These are phyloP conservation scores for Suillus subaureus DNA, from an alignment of 768 basidiomycete genomes.

Conservation along the genomic window DNA sequence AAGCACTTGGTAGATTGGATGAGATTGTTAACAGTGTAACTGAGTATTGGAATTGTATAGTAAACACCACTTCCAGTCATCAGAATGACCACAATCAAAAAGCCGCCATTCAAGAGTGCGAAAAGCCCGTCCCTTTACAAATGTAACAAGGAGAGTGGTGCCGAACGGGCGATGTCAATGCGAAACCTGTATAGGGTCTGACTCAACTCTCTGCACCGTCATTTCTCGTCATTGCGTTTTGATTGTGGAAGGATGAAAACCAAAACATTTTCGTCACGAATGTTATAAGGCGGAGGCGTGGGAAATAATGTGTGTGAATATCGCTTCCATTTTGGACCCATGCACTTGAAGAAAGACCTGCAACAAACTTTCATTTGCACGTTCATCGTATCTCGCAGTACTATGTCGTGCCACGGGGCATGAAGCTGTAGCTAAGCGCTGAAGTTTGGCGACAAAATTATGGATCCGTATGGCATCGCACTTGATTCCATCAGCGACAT, in stretches of 20 bases:
- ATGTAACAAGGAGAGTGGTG: conserved; percentile 60
- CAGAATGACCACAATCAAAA: conserved; percentile 13
- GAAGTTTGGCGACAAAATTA: background rate
- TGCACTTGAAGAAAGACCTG: background rate
- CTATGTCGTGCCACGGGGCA: background rate
- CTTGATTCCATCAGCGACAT: background rate
- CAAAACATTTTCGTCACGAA: background rate
- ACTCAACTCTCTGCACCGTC: conserved; percentile 62
- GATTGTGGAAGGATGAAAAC: conserved; percentile 49
- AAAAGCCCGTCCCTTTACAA: conserved; percentile 59
- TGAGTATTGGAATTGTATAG: background rate
- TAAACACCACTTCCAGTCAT: background rate
- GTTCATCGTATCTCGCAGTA: background rate
- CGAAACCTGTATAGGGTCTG: conserved; percentile 44
- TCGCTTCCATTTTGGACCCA: background rate
- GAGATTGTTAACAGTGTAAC: background rate
- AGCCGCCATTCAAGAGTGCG: conserved; percentile 55
- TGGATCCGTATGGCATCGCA: background rate
- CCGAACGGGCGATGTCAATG: conserved; percentile 69
- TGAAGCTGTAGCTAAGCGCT: background rate
- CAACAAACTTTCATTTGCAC: background rate
- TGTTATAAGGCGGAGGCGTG: conserved; percentile 17
- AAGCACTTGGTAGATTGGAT: conserved; percentile 77
- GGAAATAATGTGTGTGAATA: conserved; percentile 14
- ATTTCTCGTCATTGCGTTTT: conserved; percentile 55